Percentiles rank a stretch among this genome's conserved stretches.
Evolutionary conservation across 129 eudicot genomes (phyloP).

Genomic region (Calendula officinalis): DNA sequence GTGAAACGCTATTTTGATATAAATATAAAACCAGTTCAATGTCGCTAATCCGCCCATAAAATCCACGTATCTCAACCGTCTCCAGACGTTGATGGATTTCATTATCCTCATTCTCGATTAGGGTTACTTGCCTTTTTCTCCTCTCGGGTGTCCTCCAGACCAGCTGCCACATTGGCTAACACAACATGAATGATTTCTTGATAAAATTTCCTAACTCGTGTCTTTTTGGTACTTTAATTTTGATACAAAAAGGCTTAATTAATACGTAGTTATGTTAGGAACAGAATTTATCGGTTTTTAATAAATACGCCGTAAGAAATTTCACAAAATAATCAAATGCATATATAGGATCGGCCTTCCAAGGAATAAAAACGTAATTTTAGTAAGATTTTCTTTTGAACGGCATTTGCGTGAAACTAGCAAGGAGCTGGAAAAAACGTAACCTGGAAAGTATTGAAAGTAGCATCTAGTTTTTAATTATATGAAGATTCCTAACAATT

Average conservation of each 20-base stretch:
- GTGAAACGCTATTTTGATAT: slow-evolving; percentile 30
- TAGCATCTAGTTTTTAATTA: no score
- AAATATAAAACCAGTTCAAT: slow-evolving; percentile 38
- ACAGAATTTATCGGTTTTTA: neutral
- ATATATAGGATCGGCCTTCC: neutral
- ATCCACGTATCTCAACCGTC: slow-evolving; percentile 41
- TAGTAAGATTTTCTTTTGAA: neutral
- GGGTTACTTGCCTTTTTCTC: slow-evolving; percentile 25
- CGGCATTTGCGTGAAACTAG: neutral
- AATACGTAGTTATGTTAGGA: neutral
- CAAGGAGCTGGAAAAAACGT: neutral
- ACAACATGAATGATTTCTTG: slow-evolving; percentile 8
- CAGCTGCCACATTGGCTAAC: slow-evolving; percentile 29
- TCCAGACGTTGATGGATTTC: slow-evolving; percentile 29
- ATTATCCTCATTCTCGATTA: slow-evolving; percentile 12
- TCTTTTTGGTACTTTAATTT: neutral
- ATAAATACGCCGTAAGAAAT: neutral
- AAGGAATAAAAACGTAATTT: neutral
- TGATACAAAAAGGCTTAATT: slow-evolving; percentile 3
- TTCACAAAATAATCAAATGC: neutral
- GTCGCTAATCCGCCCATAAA: slow-evolving; percentile 42
- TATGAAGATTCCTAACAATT: no score
- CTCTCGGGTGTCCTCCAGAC: slow-evolving; percentile 36
- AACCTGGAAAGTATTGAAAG: no score
- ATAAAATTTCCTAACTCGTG: neutral